Percentiles rank a stretch among this genome's conserved stretches.
Evolutionary conservation across 2,329 filamentous ascomycete species (phyloP).

Genomic region (Aspergillus fumigatus): DNA sequence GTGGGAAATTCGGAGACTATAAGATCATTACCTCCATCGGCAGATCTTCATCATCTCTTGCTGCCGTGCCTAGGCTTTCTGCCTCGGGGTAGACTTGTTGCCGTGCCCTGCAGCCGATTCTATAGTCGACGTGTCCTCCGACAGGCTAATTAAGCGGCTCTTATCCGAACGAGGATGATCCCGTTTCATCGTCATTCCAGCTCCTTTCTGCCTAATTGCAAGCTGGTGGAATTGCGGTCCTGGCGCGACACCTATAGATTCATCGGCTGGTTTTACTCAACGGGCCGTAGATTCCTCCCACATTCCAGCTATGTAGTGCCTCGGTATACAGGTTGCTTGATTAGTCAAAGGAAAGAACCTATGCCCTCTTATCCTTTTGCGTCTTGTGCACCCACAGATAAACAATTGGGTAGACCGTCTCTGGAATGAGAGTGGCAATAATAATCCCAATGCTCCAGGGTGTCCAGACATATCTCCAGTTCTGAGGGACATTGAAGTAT

Average conservation of each 20-base stretch:
- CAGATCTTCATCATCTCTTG: neutral
- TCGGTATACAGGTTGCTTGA: no score
- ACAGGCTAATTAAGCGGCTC: neutral
- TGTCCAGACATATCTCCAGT: slow-evolving; percentile 18
- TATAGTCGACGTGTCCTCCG: no score
- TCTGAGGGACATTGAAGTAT: slow-evolving; percentile 17
- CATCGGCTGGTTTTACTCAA: neutral
- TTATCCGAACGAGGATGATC: neutral
- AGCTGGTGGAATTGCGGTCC: neutral
- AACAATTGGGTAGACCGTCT: slow-evolving; percentile 17
- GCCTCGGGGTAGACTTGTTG: neutral
- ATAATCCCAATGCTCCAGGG: slow-evolving; percentile 16
- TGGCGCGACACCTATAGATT: no score
- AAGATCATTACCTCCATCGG: neutral
- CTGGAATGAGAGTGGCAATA: slow-evolving; percentile 15
- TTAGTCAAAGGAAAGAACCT: neutral
- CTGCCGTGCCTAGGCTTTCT: neutral
- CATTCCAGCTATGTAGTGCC: neutral
- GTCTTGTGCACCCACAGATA: slow-evolving; percentile 10
- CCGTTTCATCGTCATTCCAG: neutral
- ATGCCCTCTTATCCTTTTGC: slow-evolving; percentile 10
- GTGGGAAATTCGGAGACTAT: neutral
- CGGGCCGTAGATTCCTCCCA: no score
- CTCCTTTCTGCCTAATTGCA: neutral
- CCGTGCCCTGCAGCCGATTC: neutral